Conservation (phyloP, 2,329 filamentous ascomycete species). For the Xylariomycetidae sp. region DNA sequence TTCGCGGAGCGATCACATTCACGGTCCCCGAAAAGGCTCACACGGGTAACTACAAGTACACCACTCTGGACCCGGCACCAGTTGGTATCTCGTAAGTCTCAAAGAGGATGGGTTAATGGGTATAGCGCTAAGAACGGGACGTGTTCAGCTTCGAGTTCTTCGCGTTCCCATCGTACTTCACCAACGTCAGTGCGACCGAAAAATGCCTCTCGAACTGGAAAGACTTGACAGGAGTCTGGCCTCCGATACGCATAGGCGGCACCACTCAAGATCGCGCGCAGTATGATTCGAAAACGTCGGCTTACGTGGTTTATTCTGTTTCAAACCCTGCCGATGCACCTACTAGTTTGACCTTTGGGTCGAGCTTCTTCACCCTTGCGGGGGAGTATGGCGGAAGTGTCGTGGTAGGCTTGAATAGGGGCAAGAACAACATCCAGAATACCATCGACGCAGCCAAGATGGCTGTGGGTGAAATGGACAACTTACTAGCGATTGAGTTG, state of each 20-base stretch:
- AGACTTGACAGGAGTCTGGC: slow-evolving; percentile 42
- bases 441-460: slow-evolving; percentile 45
- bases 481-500: slow-evolving; percentile 48
- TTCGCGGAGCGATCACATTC: slow-evolving; percentile 24
- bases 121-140: too few species aligned
- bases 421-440: slow-evolving; percentile 46
- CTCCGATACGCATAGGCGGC: slow-evolving; percentile 51
- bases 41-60: slow-evolving; percentile 20
- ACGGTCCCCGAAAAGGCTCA: slow-evolving; percentile 24
- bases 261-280: slow-evolving; percentile 52
- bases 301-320: slow-evolving; percentile 46
- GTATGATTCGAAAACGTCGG: slow-evolving; percentile 38
- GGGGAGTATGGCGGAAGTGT: slow-evolving; percentile 42
- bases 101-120: too few species aligned
- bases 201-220: slow-evolving; percentile 48
- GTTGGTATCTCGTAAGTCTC: slow-evolving; percentile 37
- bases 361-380: slow-evolving; percentile 45
- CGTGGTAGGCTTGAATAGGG: slow-evolving; percentile 47
- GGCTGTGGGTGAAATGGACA: slow-evolving; percentile 37
- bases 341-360: slow-evolving; percentile 42
- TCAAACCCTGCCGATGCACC: slow-evolving; percentile 41
- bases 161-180: slow-evolving; percentile 48
- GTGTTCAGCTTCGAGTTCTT: slow-evolving; percentile 48
- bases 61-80: slow-evolving; percentile 34
- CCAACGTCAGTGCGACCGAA: slow-evolving; percentile 41